phyloP scores from a whole-genome alignment of 1,139 yeast species.

The Magnusiomyces sp. region DNA sequence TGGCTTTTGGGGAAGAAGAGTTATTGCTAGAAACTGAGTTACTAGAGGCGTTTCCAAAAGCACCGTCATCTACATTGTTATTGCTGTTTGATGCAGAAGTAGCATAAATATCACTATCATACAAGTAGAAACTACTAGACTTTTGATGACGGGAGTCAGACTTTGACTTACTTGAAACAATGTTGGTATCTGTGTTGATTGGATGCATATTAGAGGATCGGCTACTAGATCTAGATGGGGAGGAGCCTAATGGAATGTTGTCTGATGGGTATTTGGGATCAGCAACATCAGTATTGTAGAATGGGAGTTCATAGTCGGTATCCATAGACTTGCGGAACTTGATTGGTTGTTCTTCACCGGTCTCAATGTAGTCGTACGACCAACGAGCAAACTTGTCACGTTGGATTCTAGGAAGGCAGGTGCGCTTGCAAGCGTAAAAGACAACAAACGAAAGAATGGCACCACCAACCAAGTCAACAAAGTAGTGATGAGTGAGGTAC shows the following conservation, averaged over 20 bases:
- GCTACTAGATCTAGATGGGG: constrained; percentile 5
- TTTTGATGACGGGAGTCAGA: background rate
- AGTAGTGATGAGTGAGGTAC: constrained; percentile 94
- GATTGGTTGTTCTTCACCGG: constrained; percentile 27
- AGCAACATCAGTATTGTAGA: constrained; percentile 2
- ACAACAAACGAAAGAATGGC: constrained; percentile 66
- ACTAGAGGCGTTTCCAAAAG: background rate
- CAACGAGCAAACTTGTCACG: constrained; percentile 67
- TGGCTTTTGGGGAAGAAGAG: background rate
- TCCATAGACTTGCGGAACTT: constrained; percentile 30
- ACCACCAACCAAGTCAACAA: constrained; percentile 86
- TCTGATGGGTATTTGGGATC: constrained; percentile 1
- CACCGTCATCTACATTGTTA: background rate
- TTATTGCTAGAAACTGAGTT: background rate
- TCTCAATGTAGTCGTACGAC: constrained; percentile 51
- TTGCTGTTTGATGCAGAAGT: constrained; percentile 3
- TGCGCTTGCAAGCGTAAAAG: constrained; percentile 65
- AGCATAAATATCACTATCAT: constrained; percentile 2
- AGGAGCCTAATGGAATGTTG: constrained; percentile 1
- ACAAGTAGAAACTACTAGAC: background rate
- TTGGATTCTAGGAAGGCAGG: constrained; percentile 63
- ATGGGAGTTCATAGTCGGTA: constrained; percentile 24
- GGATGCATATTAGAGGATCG: background rate
- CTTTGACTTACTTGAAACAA: too few relatives aligned
- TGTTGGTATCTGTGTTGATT: too few relatives aligned